phyloP scores from a whole-genome alignment of 2,329 filamentous ascomycete species.

The Aspergillus nomiae region DNA sequence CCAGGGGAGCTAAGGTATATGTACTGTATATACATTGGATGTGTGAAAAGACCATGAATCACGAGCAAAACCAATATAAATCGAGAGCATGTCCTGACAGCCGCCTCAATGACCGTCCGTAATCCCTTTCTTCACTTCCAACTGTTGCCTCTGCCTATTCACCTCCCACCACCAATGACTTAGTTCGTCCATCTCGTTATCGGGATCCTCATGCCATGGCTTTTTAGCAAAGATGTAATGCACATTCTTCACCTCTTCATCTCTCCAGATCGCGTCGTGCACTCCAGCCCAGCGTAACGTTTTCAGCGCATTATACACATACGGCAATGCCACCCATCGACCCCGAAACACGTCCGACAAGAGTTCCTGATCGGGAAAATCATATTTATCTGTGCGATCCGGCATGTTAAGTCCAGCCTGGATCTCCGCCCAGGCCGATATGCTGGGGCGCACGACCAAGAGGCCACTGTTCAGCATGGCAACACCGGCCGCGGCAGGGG shows the following conservation, averaged over 20 bases:
- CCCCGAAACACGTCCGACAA: slow-evolving; percentile 57
- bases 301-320: slow-evolving; percentile 63
- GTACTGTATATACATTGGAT: slow-evolving; percentile 11
- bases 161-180: slow-evolving; percentile 62
- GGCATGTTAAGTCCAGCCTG: slow-evolving; percentile 42
- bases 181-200: slow-evolving; percentile 45
- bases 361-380: slow-evolving; percentile 62
- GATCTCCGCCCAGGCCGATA: slow-evolving; percentile 55
- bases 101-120: slow-evolving; percentile 4
- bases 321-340: slow-evolving; percentile 60
- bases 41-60: not conserved
- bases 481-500: slow-evolving; percentile 53
- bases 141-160: slow-evolving; percentile 51
- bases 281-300: slow-evolving; percentile 56
- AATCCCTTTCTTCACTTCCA: slow-evolving; percentile 43
- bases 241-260: slow-evolving; percentile 63
- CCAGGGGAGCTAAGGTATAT: not conserved
- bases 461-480: slow-evolving; percentile 63
- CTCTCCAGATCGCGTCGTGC: slow-evolving; percentile 62
- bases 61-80: not conserved
- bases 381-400: slow-evolving; percentile 43
- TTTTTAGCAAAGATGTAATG: slow-evolving; percentile 65
- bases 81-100: not conserved
- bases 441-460: slow-evolving; percentile 62
- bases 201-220: slow-evolving; percentile 59